These are phyloP conservation scores for Lecanosticta acicola DNA, from an alignment of 2,329 filamentous ascomycete genomes.

Conservation along the genomic window DNA sequence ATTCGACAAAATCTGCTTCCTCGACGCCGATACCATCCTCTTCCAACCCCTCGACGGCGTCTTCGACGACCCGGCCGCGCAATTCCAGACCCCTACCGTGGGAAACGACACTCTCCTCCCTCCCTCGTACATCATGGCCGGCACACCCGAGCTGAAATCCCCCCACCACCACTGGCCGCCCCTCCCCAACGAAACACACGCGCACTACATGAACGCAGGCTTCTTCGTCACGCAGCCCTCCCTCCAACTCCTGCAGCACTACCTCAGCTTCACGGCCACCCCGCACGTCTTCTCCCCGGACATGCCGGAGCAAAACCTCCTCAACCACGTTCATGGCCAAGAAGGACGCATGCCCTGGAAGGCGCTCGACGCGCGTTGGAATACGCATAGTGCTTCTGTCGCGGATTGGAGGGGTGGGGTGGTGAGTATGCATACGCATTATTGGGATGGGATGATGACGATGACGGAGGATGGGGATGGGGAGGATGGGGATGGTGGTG, in stretches of 20 bases:
- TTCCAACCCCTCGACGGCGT: constrained; percentile 14
- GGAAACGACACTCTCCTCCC: background rate
- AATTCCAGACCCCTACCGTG: background rate
- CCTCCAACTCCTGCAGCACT: constrained; percentile 29
- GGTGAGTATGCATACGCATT: constrained; percentile 37
- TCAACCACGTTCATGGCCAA: constrained; percentile 31
- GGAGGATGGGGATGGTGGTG: too few relatives aligned
- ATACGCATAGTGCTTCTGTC: constrained; percentile 34
- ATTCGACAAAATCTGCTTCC: constrained; percentile 34
- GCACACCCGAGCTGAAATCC: constrained; percentile 29
- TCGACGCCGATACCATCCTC: constrained; percentile 30
- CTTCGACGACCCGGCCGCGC: constrained; percentile 29
- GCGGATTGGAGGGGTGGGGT: constrained; percentile 35
- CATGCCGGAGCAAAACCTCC: constrained; percentile 35
- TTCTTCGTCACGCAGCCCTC: constrained; percentile 35
- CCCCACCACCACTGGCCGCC: constrained; percentile 34
- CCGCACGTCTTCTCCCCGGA: constrained; percentile 30
- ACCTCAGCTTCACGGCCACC: constrained; percentile 28
- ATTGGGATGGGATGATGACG: too few relatives aligned
- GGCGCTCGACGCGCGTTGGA: constrained; percentile 35
- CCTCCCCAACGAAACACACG: constrained; percentile 13
- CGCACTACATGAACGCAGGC: constrained; percentile 34
- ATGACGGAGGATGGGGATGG: too few relatives aligned
- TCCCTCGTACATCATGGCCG: background rate
- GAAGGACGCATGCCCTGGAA: constrained; percentile 39